These are phyloP conservation scores for Pythium volutum DNA, from an alignment of 352 stramenopile genomes.

Conservation along the genomic window DNA sequence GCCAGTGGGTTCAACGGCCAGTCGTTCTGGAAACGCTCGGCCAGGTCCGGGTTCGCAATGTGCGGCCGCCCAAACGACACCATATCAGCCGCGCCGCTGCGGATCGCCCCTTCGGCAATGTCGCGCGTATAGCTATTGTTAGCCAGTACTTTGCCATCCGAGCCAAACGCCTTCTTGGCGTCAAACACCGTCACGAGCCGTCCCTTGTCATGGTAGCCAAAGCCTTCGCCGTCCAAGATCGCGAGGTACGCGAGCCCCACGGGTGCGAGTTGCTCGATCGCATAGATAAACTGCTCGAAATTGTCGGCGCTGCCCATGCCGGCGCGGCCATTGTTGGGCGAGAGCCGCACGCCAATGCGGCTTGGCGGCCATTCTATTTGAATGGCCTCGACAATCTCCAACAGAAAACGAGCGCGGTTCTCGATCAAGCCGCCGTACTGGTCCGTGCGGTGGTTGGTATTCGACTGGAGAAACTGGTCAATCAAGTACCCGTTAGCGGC, in stretches of 20 bases:
- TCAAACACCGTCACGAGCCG: slow-evolving; percentile 28
- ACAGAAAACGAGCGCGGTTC: slow-evolving; percentile 54
- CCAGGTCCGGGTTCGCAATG: slow-evolving; percentile 42
- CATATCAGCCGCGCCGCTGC: slow-evolving; percentile 22
- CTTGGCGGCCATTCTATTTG: background rate
- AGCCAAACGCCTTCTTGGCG: slow-evolving; percentile 26
- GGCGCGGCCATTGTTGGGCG: slow-evolving; percentile 34
- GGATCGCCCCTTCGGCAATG: slow-evolving; percentile 24
- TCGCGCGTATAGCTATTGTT: slow-evolving; percentile 37
- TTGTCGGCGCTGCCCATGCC: slow-evolving; percentile 45
- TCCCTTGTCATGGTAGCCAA: slow-evolving; percentile 40
- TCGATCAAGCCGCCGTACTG: slow-evolving; percentile 65
- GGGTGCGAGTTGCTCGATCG: slow-evolving; percentile 30
- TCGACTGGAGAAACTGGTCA: slow-evolving; percentile 72
- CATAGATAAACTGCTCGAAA: slow-evolving; percentile 32
- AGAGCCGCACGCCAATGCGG: slow-evolving; percentile 14
- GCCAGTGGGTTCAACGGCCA: slow-evolving; percentile 29
- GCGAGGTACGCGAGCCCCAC: slow-evolving; percentile 41
- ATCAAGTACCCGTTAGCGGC: slow-evolving; percentile 85
- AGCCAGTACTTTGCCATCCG: slow-evolving; percentile 36
- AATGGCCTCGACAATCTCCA: slow-evolving; percentile 44
- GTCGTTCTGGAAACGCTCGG: slow-evolving; percentile 24
- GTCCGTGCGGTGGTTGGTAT: slow-evolving; percentile 61
- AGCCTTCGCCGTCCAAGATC: slow-evolving; percentile 39
- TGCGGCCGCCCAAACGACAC: slow-evolving; percentile 35